Percentiles rank a stretch among this genome's conserved stretches.
Evolutionary conservation across 202 grass and related monocot genomes (phyloP).

Genomic region (Setaria viridis): DNA sequence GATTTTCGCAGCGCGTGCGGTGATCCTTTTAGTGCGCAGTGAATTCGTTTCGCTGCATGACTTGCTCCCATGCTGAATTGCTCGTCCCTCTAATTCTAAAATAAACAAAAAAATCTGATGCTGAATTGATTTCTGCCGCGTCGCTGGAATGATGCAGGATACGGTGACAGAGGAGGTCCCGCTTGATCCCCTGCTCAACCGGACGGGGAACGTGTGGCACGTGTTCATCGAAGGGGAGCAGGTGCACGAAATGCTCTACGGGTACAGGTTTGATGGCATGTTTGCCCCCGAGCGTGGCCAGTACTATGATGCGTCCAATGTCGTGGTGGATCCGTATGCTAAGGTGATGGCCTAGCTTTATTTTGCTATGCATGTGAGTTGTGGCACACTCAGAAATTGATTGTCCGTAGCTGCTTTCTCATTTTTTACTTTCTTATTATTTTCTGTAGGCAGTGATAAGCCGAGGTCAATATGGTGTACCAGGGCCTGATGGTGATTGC

Average conservation of each 20-base stretch:
- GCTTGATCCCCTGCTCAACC: constrained; percentile 66
- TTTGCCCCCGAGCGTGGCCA: constrained; percentile 66
- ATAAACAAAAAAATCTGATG: not conserved
- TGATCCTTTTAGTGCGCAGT: not conserved
- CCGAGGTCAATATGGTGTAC: constrained; percentile 67
- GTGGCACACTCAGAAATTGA: constrained; percentile 1
- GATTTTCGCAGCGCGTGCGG: not conserved
- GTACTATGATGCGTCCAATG: constrained; percentile 58
- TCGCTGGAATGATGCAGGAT: constrained; percentile 41
- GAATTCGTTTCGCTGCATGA: not conserved
- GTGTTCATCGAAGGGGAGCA: constrained; percentile 65
- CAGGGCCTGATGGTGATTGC: constrained; percentile 50
- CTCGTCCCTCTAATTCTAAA: no score
- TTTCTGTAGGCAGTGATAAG: constrained; percentile 69
- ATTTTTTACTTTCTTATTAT: not conserved
- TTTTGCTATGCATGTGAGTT: not conserved
- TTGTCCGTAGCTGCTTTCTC: not conserved
- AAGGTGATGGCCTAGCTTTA: constrained; percentile 59
- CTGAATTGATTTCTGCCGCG: not conserved
- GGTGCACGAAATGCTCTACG: constrained; percentile 76
- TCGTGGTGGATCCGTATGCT: constrained; percentile 92
- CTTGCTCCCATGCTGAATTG: not conserved
- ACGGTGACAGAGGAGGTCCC: constrained; percentile 67
- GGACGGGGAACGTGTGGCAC: constrained; percentile 84
- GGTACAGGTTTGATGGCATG: constrained; percentile 79